A percentile compares a stretch with the other conserved stretches of the same genome.
phyloP scores from a whole-genome alignment of 768 basidiomycete genomes.

The Macrolepiota albuminosa region DNA sequence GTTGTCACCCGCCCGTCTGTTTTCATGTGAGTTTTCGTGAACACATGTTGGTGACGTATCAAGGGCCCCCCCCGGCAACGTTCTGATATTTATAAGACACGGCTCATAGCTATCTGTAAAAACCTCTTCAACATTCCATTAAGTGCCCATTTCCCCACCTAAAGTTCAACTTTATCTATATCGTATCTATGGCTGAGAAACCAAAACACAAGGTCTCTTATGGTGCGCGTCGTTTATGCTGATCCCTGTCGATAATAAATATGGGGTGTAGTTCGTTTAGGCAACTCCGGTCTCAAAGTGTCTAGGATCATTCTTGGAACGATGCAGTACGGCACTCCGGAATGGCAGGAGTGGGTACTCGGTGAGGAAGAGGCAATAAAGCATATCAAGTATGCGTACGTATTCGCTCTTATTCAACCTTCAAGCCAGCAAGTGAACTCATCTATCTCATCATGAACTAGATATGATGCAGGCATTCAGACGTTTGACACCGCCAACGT shows the following conservation, averaged over 20 bases:
- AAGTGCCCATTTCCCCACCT: too few species aligned
- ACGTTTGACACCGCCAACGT: conserved; percentile 51
- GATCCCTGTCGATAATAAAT: too few species aligned
- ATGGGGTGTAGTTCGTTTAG: conserved; percentile 35
- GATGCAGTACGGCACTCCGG: conserved; percentile 52
- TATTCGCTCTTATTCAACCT: neutral
- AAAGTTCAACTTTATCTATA: too few species aligned
- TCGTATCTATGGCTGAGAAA: neutral
- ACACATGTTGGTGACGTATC: too few species aligned
- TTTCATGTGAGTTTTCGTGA: too few species aligned
- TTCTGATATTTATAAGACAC: too few species aligned
- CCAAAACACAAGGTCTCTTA: neutral
- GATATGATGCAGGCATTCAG: conserved; percentile 61
- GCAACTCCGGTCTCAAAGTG: conserved; percentile 55
- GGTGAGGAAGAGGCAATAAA: conserved; percentile 45
- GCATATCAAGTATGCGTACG: conserved; percentile 47
- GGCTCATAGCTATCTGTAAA: neutral
- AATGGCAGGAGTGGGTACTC: conserved; percentile 47
- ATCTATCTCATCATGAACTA: conserved; percentile 7
- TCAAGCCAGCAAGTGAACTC: neutral
- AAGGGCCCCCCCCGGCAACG: too few species aligned
- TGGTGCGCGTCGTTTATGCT: neutral
- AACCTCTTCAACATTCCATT: too few species aligned
- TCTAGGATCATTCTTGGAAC: conserved; percentile 63
- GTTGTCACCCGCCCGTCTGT: too few species aligned